Conservation (phyloP, 805 yeast genomes). For the Wickerhamiella dianesei region DNA sequence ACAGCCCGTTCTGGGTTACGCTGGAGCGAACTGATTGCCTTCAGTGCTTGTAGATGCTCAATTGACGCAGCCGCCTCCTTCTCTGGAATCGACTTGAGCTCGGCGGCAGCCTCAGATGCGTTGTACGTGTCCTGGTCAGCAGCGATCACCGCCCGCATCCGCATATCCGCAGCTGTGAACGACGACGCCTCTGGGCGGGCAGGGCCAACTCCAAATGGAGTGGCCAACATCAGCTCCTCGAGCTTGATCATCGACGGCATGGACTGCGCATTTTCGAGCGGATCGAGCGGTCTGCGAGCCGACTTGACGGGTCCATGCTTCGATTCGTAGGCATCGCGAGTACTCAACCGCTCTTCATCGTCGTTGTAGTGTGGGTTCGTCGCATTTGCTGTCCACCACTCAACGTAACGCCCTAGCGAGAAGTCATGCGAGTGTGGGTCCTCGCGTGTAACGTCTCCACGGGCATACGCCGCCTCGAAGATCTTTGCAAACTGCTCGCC, state of each 20-base stretch:
- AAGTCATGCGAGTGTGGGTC: slow-evolving; percentile 28
- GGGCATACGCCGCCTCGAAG: slow-evolving; percentile 43
- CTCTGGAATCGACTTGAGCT: slow-evolving; percentile 36
- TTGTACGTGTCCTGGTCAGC: slow-evolving; percentile 36
- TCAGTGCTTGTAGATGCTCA: slow-evolving; percentile 30
- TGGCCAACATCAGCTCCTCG: slow-evolving; percentile 37
- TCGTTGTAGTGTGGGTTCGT: slow-evolving; percentile 17
- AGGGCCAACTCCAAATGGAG: slow-evolving; percentile 26
- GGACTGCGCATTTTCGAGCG: slow-evolving; percentile 32
- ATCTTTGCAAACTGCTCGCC: slow-evolving; percentile 53
- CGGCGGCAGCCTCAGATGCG: slow-evolving; percentile 32
- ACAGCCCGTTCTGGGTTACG: slow-evolving; percentile 22
- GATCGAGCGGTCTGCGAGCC: slow-evolving; percentile 13
- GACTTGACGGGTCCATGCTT: slow-evolving; percentile 33
- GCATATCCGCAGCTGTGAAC: slow-evolving; percentile 13
- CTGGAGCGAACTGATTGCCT: slow-evolving; percentile 28
- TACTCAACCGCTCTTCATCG: slow-evolving; percentile 13
- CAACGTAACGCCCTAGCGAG: slow-evolving; percentile 40
- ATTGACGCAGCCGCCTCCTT: slow-evolving; percentile 38
- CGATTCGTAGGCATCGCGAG: slow-evolving; percentile 32
- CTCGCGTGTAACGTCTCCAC: slow-evolving; percentile 28
- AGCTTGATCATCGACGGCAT: slow-evolving; percentile 59
- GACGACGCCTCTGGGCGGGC: slow-evolving; percentile 11
- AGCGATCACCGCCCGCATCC: slow-evolving; percentile 38
- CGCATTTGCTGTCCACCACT: slow-evolving; percentile 53